These are phyloP conservation scores for Akanthomyces dipterigenus DNA, from an alignment of 2,329 filamentous ascomycete species.

Conservation along the genomic window DNA sequence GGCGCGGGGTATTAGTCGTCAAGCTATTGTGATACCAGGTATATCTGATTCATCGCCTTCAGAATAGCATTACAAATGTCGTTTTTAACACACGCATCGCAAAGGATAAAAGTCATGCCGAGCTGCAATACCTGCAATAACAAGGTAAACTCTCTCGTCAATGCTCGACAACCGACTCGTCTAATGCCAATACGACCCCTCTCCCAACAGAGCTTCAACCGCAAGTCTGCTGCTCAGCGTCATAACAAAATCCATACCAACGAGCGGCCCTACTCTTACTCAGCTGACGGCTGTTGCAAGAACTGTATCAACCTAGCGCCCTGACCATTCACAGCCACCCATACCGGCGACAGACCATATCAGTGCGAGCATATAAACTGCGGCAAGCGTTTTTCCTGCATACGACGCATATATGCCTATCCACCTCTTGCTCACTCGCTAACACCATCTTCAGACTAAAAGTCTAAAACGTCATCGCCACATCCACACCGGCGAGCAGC, in stretches of 20 bases:
- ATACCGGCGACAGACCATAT: constrained; percentile 66
- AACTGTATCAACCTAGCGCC: constrained; percentile 64
- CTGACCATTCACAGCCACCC: constrained; percentile 65
- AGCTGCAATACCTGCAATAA: too few species aligned
- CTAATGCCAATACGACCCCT: not conserved
- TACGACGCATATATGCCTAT: constrained; percentile 28
- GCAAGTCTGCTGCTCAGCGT: constrained; percentile 63
- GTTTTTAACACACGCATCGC: too few species aligned
- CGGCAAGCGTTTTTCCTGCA: constrained; percentile 64
- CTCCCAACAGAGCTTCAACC: constrained; percentile 57
- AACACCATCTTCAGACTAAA: constrained; percentile 44
- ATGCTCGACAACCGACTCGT: not conserved
- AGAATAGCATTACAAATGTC: too few species aligned
- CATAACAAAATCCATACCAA: constrained; percentile 68
- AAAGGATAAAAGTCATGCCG: too few species aligned
- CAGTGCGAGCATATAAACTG: constrained; percentile 59
- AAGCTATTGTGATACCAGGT: too few species aligned
- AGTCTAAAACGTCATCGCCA: constrained; percentile 58
- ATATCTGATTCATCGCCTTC: too few species aligned
- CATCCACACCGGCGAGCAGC: constrained; percentile 61
- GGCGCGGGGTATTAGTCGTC: too few species aligned
- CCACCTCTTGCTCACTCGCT: not conserved
- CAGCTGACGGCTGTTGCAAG: constrained; percentile 55
- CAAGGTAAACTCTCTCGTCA: not conserved
- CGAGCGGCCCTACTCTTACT: constrained; percentile 60